Base-by-base conservation (phyloP, 2,329 filamentous ascomycete species). In the Ascosphaera aggregata region DNA sequence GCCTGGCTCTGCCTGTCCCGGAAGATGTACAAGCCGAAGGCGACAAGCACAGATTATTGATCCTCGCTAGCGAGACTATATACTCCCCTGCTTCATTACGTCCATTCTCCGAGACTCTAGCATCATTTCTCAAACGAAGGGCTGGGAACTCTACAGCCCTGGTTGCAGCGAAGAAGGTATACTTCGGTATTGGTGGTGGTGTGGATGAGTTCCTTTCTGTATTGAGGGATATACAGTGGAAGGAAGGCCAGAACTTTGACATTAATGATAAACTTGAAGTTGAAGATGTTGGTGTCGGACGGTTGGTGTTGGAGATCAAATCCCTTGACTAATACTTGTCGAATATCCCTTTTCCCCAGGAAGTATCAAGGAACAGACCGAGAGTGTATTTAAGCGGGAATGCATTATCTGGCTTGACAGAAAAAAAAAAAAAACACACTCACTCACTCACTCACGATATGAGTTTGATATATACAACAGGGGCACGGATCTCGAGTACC, bases 161-260 rank as follows among this genome's bases (percentile, higher is more conserved):
- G 41, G 58, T 76, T 3, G 72, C 69, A 7, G 72, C 72, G 2
- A 76, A 76, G 54, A 62, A 66, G 44, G 65, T 76, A 32, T 76
- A 76, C 53, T 76, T 76, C 48, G 72, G 72, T 0, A 71, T 76
- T 20, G 72, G 72, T 1, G 72, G 72, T 2, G 71, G 71, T 20
- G 67, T 76, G 8, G 69, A 74, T 53, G 69, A 69, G 27, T 70
- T 76, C 45, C 46, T 59, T 36, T 44, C 47, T 15, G 52, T 54
- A 13, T 30, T 59, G 36, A 43, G 45, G 34, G 47, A 46, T 11
- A 43, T 57, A 4, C 37, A 40, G 9, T 38, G 36, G 2, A 39
- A 39, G 4, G 43, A 43, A 16, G 49, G 44, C 7, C 34, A 46
- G 41, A 40, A 44, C 40, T 20, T 59, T 40, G 45, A 48, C 18